phyloP scores from a whole-genome alignment of 2,329 filamentous ascomycete species.

The Graphilbum ipis-grandicollis region DNA sequence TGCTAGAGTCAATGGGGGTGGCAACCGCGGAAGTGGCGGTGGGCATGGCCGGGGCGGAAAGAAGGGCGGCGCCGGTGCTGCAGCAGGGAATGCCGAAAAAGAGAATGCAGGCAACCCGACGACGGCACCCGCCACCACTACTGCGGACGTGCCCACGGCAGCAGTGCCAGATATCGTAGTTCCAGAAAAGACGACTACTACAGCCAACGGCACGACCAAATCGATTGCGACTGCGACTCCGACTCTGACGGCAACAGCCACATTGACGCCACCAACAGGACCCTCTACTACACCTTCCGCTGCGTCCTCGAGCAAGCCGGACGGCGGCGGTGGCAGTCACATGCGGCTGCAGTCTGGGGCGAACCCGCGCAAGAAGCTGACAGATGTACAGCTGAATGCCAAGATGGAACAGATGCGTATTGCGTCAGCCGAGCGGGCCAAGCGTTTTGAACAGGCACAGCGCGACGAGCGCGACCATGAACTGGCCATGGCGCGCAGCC shows the following conservation, averaged over 20 bases:
- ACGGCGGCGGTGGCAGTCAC: slow-evolving; percentile 11
- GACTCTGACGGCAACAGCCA: too few relatives aligned
- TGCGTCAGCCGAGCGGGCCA: slow-evolving; percentile 37
- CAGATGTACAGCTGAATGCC: slow-evolving; percentile 36
- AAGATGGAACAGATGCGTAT: slow-evolving; percentile 47
- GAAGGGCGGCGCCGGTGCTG: slow-evolving; percentile 3
- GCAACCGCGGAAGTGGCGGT: neutral
- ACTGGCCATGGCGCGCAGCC: slow-evolving; percentile 33
- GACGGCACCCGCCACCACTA: too few relatives aligned
- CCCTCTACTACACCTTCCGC: too few relatives aligned
- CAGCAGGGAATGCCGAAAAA: neutral
- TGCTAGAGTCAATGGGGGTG: neutral
- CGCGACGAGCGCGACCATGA: slow-evolving; percentile 38
- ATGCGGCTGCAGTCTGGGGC: slow-evolving; percentile 34
- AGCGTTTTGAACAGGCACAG: slow-evolving; percentile 40
- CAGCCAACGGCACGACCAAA: too few relatives aligned
- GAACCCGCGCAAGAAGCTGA: slow-evolving; percentile 43
- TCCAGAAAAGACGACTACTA: too few relatives aligned
- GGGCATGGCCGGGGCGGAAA: slow-evolving; percentile 1
- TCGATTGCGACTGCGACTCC: too few relatives aligned
- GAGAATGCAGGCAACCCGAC: too few relatives aligned
- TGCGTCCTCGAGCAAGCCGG: slow-evolving; percentile 4
- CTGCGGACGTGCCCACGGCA: too few relatives aligned
- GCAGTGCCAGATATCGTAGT: too few relatives aligned
- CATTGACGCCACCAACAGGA: too few relatives aligned